Percentiles rank a stretch among this genome's conserved stretches.
Conservation (phyloP, 1,284 basidiomycete genomes). For the Tylopilus sp. region DNA sequence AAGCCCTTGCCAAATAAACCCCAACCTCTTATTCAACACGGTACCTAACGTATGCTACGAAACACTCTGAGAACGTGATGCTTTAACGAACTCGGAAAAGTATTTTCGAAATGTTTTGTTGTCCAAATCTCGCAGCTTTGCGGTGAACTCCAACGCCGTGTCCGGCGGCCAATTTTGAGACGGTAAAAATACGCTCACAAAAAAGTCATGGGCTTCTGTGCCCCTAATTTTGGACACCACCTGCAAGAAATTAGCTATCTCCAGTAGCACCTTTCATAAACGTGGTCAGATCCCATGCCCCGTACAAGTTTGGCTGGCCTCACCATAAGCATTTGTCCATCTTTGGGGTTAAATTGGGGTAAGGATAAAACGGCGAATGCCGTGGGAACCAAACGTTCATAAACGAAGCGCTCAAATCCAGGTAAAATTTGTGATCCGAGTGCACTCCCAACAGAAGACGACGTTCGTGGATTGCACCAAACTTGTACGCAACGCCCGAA, state of each 20-base stretch:
- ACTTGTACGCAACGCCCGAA: conserved; percentile 71
- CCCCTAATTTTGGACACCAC: conserved; percentile 74
- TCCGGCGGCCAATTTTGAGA: conserved; percentile 82
- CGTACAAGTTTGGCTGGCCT: conserved; percentile 27
- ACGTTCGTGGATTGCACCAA: conserved; percentile 63
- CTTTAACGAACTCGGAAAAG: conserved; percentile 78
- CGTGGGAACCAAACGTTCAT: conserved; percentile 79
- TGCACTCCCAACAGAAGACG: conserved; percentile 39
- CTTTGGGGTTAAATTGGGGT: conserved; percentile 81
- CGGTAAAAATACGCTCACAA: conserved; percentile 79
- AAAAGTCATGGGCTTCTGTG: conserved; percentile 79
- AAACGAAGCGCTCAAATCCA: conserved; percentile 91
- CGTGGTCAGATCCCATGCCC: conserved; percentile 1
- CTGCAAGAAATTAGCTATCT: conserved; percentile 83
- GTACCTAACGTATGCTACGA: conserved; percentile 41
- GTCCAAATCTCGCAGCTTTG: conserved; percentile 74
- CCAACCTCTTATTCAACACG: neutral
- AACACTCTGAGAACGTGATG: conserved; percentile 49
- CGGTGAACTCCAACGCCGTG: conserved; percentile 74
- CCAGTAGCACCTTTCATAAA: conserved; percentile 69
- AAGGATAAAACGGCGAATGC: conserved; percentile 81
- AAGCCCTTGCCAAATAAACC: conserved; percentile 33
- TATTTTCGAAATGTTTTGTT: conserved; percentile 84
- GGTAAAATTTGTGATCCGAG: conserved; percentile 53
- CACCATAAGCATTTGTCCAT: conserved; percentile 81